Conservation (phyloP, 768 basidiomycete species). For the Fistulinella prunicolor region DNA sequence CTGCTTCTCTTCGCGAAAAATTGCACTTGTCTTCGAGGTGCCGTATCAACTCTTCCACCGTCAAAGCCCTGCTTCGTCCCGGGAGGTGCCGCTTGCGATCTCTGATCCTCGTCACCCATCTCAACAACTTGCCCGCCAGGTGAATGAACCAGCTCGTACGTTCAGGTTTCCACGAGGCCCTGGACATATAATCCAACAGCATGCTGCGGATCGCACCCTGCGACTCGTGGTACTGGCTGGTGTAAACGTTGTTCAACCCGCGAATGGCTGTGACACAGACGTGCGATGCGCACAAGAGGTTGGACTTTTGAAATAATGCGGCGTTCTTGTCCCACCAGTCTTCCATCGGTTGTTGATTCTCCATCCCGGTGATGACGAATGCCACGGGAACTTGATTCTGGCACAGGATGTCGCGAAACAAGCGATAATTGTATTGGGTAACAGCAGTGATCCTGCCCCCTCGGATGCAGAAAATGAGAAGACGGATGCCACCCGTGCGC, state of each 20-base stretch:
- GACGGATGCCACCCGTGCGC: slow-evolving; percentile 29
- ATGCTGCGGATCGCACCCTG: slow-evolving; percentile 22
- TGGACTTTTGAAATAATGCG: slow-evolving; percentile 27
- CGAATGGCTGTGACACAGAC: slow-evolving; percentile 39
- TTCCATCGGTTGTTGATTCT: slow-evolving; percentile 34
- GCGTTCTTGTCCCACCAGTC: slow-evolving; percentile 34
- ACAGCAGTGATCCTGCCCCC: slow-evolving; percentile 30
- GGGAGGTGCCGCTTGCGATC: not conserved
- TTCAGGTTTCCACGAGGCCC: slow-evolving; percentile 21
- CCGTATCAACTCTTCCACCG: slow-evolving; percentile 12
- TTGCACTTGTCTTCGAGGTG: slow-evolving; percentile 12
- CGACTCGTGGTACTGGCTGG: slow-evolving; percentile 34
- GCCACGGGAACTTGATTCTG: slow-evolving; percentile 32
- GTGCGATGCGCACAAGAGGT: slow-evolving; percentile 28
- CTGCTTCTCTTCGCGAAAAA: too few relatives aligned
- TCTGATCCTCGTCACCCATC: slow-evolving; percentile 19
- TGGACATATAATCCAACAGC: slow-evolving; percentile 19
- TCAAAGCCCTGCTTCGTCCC: slow-evolving; percentile 5
- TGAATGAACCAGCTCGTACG: slow-evolving; percentile 24
- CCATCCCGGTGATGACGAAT: slow-evolving; percentile 31
- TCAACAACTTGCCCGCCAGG: slow-evolving; percentile 17
- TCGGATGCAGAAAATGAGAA: slow-evolving; percentile 35
- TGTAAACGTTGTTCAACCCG: slow-evolving; percentile 23
- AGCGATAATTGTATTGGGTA: slow-evolving; percentile 29
- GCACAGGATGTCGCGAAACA: slow-evolving; percentile 31